Evolutionary conservation across 208 protist genomes (phyloP), one percentile per base, ranked within the genome.

Genomic region (Novymonas esmeraldas): DNA sequence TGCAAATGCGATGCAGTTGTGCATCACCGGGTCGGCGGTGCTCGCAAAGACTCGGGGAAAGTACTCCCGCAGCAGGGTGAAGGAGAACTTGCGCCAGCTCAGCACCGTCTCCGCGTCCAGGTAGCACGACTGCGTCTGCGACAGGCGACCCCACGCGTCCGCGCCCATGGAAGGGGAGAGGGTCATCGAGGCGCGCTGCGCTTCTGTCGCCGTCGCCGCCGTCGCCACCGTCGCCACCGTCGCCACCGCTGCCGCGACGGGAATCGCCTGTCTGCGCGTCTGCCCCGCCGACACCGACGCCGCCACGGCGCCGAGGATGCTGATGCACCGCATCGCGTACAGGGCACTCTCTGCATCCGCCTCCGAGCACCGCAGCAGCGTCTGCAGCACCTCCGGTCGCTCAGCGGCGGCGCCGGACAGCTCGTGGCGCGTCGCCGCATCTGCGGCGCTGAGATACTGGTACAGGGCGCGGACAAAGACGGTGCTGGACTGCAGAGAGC

Each of bases 1-100:
- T 18, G 88, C 92, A 63, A 84, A 97, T 5, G 88, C 92, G 6
- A 88, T 86, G 48, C 84, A 78, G 65, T 95, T 89, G 73, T 97
- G 90, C 70, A 95, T 89, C 36, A 70, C 78, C 0, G 81, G 78
- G 46, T 94, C 82, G 6, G 88, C 78, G 2, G 89, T 97, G 52
- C 88, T 93, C 20, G 79, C 75, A 24, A 97, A 80, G 7, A 90
- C 85, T 11, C 75, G 78, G 18, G 82, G 76, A 49, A 87, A 94
- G 73, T 94, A 89, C 13, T 81, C 73, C 54, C 55, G 70, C 4
- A 97, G 83, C 24, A 97, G 60, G 11, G 73, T 80, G n/a, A 74
- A 75, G 3, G 81, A 75, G 5, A 97, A 72, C 24, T 70, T 69
- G 16, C 82, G 81, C 89, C 91, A 96, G 65, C 87, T 63, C 39